These are phyloP conservation scores for Alternaria sp. DNA, from an alignment of 2,329 filamentous ascomycete species.

Conservation along the genomic window DNA sequence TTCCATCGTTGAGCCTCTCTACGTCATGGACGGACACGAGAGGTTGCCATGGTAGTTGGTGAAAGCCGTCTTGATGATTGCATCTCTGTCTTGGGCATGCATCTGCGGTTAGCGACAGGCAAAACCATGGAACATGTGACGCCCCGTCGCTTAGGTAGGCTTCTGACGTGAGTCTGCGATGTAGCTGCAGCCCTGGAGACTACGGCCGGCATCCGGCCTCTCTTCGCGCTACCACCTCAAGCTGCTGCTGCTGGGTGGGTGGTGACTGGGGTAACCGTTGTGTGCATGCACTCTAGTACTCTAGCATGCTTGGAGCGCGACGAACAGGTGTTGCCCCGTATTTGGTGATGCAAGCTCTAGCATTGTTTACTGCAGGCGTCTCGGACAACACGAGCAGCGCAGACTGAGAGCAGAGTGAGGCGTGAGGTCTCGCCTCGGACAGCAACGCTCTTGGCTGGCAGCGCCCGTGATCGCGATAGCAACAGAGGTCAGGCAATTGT, in stretches of 20 bases:
- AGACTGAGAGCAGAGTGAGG: neutral
- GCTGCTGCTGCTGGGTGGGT: slow-evolving; percentile 1
- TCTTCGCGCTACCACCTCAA: neutral
- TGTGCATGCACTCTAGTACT: slow-evolving; percentile 5
- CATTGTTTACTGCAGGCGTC: slow-evolving; percentile 4
- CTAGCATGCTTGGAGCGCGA: slow-evolving; percentile 5
- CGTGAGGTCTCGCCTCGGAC: neutral
- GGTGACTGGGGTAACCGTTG: slow-evolving; percentile 6
- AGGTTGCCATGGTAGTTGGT: neutral
- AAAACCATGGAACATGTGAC: neutral
- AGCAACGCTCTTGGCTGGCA: neutral
- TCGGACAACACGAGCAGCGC: neutral
- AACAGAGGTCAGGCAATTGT: neutral
- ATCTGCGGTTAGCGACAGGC: neutral
- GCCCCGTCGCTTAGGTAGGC: slow-evolving; percentile 1
- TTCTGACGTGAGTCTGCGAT: neutral
- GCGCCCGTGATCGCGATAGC: neutral
- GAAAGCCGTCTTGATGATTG: neutral
- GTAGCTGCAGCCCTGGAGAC: slow-evolving; percentile 1
- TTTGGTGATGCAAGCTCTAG: neutral
- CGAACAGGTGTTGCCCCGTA: slow-evolving; percentile 16
- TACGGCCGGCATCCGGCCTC: slow-evolving; percentile 8
- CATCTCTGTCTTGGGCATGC: neutral
- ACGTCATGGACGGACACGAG: neutral
- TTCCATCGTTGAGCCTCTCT: neutral